Evolutionary conservation across 148 eudicot species (phyloP).

Genomic region (Vaccinium macrocarpon): DNA sequence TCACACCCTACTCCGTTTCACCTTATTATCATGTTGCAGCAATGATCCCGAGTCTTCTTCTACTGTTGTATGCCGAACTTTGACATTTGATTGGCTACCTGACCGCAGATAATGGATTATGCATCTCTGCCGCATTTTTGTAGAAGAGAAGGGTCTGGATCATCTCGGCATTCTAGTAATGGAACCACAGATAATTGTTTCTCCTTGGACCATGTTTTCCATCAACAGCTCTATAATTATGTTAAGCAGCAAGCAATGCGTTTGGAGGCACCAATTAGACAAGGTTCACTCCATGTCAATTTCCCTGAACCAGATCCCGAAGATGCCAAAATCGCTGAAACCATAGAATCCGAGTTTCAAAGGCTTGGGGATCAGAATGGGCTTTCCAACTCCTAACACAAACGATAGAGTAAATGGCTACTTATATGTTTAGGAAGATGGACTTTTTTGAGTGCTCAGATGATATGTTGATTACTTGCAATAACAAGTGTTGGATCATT

Average conservation of each 20-base stretch:
- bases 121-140: conserved; percentile 94
- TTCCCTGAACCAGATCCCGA: conserved; percentile 74
- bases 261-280: conserved; percentile 41
- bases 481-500: conserved; percentile 5
- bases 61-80: not conserved
- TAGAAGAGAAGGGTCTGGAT: conserved; percentile 88
- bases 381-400: conserved; percentile 36
- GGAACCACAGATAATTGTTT: conserved; percentile 60
- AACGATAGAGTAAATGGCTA: conserved; percentile 54
- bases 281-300: conserved; percentile 79
- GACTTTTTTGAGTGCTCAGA: not conserved
- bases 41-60: not conserved
- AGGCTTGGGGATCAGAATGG: conserved; percentile 52
- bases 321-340: conserved; percentile 69
- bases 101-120: conserved; percentile 90
- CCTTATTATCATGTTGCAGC: not conserved
- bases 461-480: not conserved
- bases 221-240: conserved; percentile 62
- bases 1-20: not conserved
- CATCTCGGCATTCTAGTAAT: conserved; percentile 66
- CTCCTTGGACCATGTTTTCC: conserved; percentile 67
- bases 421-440: conserved; percentile 24
- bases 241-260: conserved; percentile 54
- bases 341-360: conserved; percentile 74
- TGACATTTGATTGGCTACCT: conserved; percentile 7